Base-by-base conservation (phyloP, 768 basidiomycete species). In the Pleurotus cornucopiae region DNA sequence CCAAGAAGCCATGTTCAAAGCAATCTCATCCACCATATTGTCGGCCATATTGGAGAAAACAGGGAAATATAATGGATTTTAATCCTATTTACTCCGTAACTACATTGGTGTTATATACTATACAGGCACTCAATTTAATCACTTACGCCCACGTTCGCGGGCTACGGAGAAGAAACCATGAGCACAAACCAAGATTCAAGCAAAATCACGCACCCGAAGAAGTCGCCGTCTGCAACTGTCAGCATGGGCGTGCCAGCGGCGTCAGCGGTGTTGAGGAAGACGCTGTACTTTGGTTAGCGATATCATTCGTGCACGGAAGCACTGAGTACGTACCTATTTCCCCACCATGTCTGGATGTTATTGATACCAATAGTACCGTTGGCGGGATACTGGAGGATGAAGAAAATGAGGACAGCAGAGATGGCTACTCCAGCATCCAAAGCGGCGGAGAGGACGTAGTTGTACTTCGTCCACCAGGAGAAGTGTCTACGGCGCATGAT, bases 391-490 rank as follows among this genome's bases (percentile, higher is more conserved):
- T 89, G 82, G 63, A 86, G 85, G 71, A 83, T 86, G 41, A 86
- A 74, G 54, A 74, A 61, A 25, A 86, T 75, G 51, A 77, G 58
- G 21, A 88, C 69, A 2, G 78, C 68, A 18, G 77, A 69, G 14
- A 88, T 60, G 0, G 86, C 85, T 6, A 87, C 72, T n/a, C 88
- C 86, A 12, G 87, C 78, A 61, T 88, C 88, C 61, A 89, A 62
- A 3, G 84, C 88, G 7, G 86, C 85, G 5, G 86, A 88, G n/a
- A 89, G 68, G 16, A 88, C 82, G 60, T 87, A 82, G 63, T 81
- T 81, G 68, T 81, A 81, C 67, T 86, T 86, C 16, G 75, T 71
- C 84, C 84, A 86, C 83, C 84, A 86, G 1, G 81, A 77, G 69
- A 84, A 82, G 60, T 86, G 73, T 62, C 72, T 76, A 46, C 81